These are phyloP conservation scores for Ganoderma sinense DNA, from an alignment of 1,284 basidiomycete genomes.

Conservation along the genomic window DNA sequence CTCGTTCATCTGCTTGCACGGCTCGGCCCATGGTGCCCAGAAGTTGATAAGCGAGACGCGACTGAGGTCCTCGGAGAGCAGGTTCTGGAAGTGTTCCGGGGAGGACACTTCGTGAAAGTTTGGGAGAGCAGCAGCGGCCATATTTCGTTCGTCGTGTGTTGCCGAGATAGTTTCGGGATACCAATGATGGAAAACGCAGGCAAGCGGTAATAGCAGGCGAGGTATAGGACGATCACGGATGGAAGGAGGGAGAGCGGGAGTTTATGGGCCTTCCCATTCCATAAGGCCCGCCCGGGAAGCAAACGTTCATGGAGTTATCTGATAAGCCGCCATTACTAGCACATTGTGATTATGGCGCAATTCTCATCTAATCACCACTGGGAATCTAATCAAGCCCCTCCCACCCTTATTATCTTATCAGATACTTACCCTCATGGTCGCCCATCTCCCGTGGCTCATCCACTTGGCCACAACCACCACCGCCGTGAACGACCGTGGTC, in stretches of 20 bases:
- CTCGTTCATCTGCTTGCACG: constrained; percentile 88
- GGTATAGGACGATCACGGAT: neutral
- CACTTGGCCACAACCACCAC: neutral
- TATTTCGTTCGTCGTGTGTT: constrained; percentile 4
- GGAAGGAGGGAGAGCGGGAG: neutral
- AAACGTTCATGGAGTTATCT: constrained; percentile 9
- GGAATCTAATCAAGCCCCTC: neutral
- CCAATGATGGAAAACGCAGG: neutral
- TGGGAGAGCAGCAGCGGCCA: constrained; percentile 26
- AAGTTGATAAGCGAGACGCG: constrained; percentile 90
- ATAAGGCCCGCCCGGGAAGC: neutral
- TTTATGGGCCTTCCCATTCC: constrained; percentile 1
- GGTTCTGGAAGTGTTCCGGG: constrained; percentile 74
- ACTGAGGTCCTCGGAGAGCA: constrained; percentile 80
- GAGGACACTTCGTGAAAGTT: constrained; percentile 70
- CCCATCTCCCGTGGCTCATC: neutral
- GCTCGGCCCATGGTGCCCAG: constrained; percentile 93
- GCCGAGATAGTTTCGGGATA: neutral
- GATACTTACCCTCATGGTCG: neutral
- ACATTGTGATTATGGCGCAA: constrained; percentile 13
- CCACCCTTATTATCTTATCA: constrained; percentile 16
- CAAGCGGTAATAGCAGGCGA: neutral
- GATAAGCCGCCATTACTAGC: constrained; percentile 16
- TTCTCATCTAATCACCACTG: neutral
- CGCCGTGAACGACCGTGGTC: neutral